Evolutionary conservation across 2,329 filamentous ascomycete genomes (phyloP).

Genomic region (Clarireedia sp.): DNA sequence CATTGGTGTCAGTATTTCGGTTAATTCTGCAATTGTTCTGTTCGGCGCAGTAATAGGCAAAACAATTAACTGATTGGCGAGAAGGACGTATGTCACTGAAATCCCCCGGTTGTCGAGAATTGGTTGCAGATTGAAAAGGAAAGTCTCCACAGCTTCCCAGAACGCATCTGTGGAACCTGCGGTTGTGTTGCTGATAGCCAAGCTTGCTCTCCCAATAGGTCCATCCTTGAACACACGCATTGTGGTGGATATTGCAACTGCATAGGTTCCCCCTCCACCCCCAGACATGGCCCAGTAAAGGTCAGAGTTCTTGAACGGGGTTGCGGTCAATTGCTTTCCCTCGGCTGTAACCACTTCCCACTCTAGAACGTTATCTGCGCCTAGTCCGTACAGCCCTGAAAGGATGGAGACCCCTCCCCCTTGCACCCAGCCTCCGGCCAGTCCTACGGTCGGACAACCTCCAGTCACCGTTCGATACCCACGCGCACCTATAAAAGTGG

Average conservation of each 20-base stretch:
- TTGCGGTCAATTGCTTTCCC: constrained; percentile 42
- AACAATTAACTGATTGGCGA: constrained; percentile 36
- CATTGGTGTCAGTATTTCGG: neutral
- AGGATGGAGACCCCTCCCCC: constrained; percentile 52
- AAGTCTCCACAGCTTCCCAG: constrained; percentile 40
- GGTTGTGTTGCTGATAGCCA: constrained; percentile 32
- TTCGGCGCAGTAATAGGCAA: constrained; percentile 25
- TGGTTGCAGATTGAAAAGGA: constrained; percentile 34
- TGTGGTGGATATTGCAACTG: constrained; percentile 48
- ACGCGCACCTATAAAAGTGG: constrained; percentile 34
- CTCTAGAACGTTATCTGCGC: constrained; percentile 50
- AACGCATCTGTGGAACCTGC: constrained; percentile 31
- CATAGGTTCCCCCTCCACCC: constrained; percentile 47
- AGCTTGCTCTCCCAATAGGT: constrained; percentile 38
- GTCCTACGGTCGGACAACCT: constrained; percentile 39
- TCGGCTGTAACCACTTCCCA: constrained; percentile 45
- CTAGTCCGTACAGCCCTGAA: constrained; percentile 46
- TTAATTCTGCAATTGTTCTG: neutral
- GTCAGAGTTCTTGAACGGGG: constrained; percentile 43
- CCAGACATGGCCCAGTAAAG: constrained; percentile 57
- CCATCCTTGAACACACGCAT: constrained; percentile 40
- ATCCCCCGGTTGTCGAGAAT: constrained; percentile 44
- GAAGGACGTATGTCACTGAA: constrained; percentile 41
- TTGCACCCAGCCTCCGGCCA: constrained; percentile 42
- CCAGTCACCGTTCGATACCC: constrained; percentile 42